Evolutionary conservation across 345 rosid genomes (phyloP).

Genomic region (Mangifera indica): DNA sequence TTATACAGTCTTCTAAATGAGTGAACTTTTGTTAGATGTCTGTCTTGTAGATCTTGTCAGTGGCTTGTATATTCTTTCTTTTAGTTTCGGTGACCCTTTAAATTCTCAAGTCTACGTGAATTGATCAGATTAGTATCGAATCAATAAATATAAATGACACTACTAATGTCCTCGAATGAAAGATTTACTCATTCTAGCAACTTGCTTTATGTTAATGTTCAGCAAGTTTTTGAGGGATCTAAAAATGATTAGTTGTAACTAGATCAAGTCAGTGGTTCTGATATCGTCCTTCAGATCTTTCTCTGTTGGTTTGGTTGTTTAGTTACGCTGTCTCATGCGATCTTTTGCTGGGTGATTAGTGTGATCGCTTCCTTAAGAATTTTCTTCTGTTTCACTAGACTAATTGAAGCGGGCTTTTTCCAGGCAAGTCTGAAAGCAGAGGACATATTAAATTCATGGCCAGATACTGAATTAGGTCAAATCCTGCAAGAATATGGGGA

Average conservation of each 20-base stretch:
- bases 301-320: background rate
- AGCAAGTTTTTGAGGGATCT: background rate
- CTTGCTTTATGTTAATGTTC: background rate
- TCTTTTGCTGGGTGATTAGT: background rate
- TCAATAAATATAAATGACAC: background rate
- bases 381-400: constrained; percentile 19
- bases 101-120: no score
- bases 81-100: background rate
- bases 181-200: background rate
- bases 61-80: background rate
- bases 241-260: no score
- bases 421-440: constrained; percentile 80
- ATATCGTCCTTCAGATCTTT: background rate
- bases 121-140: background rate
- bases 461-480: constrained; percentile 70
- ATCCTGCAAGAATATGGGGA: constrained; percentile 82
- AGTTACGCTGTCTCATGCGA: background rate
- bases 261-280: background rate
- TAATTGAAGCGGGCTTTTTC: constrained; percentile 34
- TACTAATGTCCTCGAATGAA: background rate
- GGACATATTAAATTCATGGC: constrained; percentile 87
- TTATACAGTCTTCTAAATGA: background rate
- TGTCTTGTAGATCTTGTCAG: background rate
- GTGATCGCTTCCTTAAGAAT: constrained; percentile 19
- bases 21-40: background rate